phyloP scores from a whole-genome alignment of 306 rosid genomes.

The Cicer pinnatifidum region DNA sequence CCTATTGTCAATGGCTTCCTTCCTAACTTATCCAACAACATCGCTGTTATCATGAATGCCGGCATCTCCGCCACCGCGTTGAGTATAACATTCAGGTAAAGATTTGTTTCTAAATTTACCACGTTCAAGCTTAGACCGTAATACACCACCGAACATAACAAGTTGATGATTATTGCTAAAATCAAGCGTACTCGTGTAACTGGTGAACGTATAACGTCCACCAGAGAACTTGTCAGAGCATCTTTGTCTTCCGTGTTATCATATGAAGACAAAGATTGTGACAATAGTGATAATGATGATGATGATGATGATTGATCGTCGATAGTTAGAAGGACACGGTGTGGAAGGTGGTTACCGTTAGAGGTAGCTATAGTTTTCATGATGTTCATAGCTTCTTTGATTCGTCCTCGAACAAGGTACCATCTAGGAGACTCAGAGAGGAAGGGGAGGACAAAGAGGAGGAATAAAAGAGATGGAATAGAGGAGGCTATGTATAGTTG shows the following conservation, averaged over 20 bases:
- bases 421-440: conserved; percentile 88
- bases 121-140: conserved; percentile 85
- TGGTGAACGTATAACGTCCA: conserved; percentile 70
- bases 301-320: conserved; percentile 57
- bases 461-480: conserved; percentile 73
- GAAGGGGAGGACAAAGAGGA: conserved; percentile 64
- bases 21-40: conserved; percentile 64
- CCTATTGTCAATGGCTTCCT: conserved; percentile 64
- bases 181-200: conserved; percentile 63
- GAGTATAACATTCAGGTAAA: conserved; percentile 64
- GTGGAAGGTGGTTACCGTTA: conserved; percentile 64
- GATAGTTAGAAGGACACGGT: conserved; percentile 46
- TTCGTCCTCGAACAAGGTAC: conserved; percentile 78
- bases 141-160: conserved; percentile 74
- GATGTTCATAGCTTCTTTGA: conserved; percentile 63
- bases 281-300: neutral
- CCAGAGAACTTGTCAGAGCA: conserved; percentile 56
- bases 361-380: conserved; percentile 67
- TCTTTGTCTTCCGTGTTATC: conserved; percentile 35
- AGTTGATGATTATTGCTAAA: conserved; percentile 62
- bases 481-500: conserved; percentile 74
- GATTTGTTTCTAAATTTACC: conserved; percentile 70
- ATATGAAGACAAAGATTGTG: neutral
- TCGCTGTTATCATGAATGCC: conserved; percentile 72
- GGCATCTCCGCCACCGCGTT: conserved; percentile 93